Base-by-base conservation (phyloP, 192 early-diverging fungal species). In the Linderina pennispora region DNA sequence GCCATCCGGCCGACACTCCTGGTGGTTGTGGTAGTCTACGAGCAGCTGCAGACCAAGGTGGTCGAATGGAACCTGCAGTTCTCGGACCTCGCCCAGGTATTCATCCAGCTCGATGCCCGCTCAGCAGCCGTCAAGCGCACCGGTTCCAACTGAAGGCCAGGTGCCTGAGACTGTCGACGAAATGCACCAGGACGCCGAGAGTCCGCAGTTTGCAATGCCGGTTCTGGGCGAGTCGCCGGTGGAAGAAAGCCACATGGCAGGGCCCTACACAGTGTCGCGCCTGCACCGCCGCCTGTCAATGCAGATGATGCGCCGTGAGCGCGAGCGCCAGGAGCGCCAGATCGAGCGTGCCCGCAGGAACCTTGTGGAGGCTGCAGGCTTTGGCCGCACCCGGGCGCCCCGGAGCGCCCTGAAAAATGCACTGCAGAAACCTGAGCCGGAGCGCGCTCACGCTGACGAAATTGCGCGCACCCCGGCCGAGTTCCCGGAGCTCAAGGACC, bases 41-140 rank as follows among this genome's bases (percentile, higher is more conserved):
- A 82, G 43, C 77, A 74, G 9, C 48, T 98, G 19, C 83, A 89
- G 49, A 82, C 83, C 37, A 89, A 89, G 28, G 85, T 94, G 2
- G 58, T 74, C 3, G 65, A 74, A 33, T 98, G 93, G 93, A 88
- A 97, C 44, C 48, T 76, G 44, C 87, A 90, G 18, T 95, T 95
- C 49, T 74, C 72, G 4, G 77, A 86, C 38, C 80, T 98, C 26
- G 86, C 80, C 2, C 62, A 86, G 26, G 77, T 76, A 3, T 92
- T 86, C 58, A 79, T 96, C 47, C 85, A 90, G 46, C 76, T 87
- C 0, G 93, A 97, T 37, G 52, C 45, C 6, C 37, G 41, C 2
- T 22, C 18, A 15, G 2, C 33, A 10, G 8, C 50, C 13, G 23
- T 14, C 16, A 35, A 19, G 3, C 40, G 23, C 35, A 3, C 21